Base-by-base conservation (phyloP, 2,329 filamentous ascomycete genomes). In the Rutstroemia sp. region DNA sequence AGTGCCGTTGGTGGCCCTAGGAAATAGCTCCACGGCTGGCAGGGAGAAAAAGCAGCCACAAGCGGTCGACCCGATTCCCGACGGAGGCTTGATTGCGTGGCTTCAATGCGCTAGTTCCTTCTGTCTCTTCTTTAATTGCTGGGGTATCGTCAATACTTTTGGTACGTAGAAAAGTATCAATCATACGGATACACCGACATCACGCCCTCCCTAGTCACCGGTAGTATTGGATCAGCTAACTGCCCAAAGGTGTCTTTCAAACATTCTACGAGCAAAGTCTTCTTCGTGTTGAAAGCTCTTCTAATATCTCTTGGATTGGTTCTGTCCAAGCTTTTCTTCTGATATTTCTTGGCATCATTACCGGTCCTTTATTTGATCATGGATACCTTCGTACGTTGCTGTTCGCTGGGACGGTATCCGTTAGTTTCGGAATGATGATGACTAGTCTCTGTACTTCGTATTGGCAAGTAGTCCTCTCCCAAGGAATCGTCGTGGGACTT, bases 351-450 rank as follows among this genome's bases (percentile, higher is more conserved):
- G 82, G 83, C 0, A 81, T 81, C 0, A 62, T 87, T 16, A 75
- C 84, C 9, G 85, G 85, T 1, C 79, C 77, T 42, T 46, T 85
- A 0, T 85, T 77, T 61, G 85, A 88, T 63, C 77, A 73, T 49
- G 54, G 54, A 14, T 44, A 56, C 18, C 21, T 74, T 74, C 65
- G 72, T 73, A 51, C 14, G 14, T 25, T 49, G 21, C 16, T 49
- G 10, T 34, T 25, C 14, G 14, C 30, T 9, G 46, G 46, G 4
- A 16, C 12, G 4, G 10, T 30, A 70, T 16, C 47, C 12, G 25
- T 47, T 23, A 76, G 79, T 58, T 76, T 79, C 61, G 77, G 74
- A 55, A 52, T 61, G 16, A 61, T 63, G 25, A 59, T 59, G 56
- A 77, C 49, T 3, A 49, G 41, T 51, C 19, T 59, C 8, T 49